Evolutionary conservation across 1,284 basidiomycete species (phyloP).

Genomic region (Cutaneotrichosporon daszewskae): DNA sequence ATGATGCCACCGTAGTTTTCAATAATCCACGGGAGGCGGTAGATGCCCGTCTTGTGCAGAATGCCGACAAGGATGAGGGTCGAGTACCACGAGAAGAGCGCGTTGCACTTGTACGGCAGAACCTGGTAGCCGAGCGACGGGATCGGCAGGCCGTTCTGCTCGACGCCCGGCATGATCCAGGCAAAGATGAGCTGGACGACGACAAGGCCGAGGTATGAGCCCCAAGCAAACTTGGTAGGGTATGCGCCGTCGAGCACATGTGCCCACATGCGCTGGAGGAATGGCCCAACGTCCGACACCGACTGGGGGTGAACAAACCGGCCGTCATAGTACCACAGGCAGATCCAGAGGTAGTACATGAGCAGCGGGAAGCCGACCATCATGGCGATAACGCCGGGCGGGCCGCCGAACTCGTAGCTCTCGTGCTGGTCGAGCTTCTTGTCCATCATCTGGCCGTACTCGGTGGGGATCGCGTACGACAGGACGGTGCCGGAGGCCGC

Average conservation of each 20-base stretch:
- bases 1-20: conserved; percentile 96
- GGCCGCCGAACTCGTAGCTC: conserved; percentile 95
- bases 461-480: conserved; percentile 47
- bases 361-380: conserved; percentile 81
- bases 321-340: conserved; percentile 93
- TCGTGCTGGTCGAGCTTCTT: conserved; percentile 68
- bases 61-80: conserved; percentile 71
- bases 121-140: conserved; percentile 87
- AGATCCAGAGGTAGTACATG: conserved; percentile 91
- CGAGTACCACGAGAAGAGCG: conserved; percentile 76
- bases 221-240: conserved; percentile 81
- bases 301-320: conserved; percentile 70
- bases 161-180: conserved; percentile 82
- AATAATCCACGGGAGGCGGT: conserved; percentile 90
- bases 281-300: conserved; percentile 68
- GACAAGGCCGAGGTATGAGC: conserved; percentile 83
- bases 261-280: conserved; percentile 73
- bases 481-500: conserved; percentile 17
- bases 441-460: conserved; percentile 64
- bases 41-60: conserved; percentile 75
- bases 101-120: conserved; percentile 95
- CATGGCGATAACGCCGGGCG: conserved; percentile 82
- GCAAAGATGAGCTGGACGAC: conserved; percentile 86
- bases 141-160: conserved; percentile 78
- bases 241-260: conserved; percentile 84